Evolutionary conservation across 192 early-diverging fungal genomes (phyloP), one percentile per base, ranked within the genome.

Genomic region (Lunasporangiospora selenospora): DNA sequence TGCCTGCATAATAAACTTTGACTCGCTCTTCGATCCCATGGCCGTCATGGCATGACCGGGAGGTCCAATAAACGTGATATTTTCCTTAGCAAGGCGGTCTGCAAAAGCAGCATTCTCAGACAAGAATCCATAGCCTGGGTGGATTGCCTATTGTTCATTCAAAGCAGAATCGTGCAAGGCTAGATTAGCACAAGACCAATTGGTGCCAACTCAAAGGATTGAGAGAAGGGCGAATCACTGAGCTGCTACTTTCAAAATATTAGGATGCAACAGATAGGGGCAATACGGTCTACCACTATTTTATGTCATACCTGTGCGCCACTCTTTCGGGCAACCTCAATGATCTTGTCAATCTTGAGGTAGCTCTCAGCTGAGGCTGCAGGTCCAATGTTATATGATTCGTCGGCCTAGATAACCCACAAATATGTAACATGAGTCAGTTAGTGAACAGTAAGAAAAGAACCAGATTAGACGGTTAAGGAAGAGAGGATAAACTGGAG

Each of bases 111-210:
- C 85, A 77, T 96, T 97, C 64, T 98, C 97, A 1, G 93, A 95
- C 40, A 98, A 81, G 75, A 98, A 98, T 12, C 97, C 97, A 76
- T 97, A 98, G 31, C 97, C 97, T 0, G 97, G 97, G 58, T 98
- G 97, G 52, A 98, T 90, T 23, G 95, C 97, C 83, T 92, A 66
- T 10, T 27, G n/a, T n/a, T n/a, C n/a, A n/a, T n/a, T n/a, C n/a
- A n/a, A n/a, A n/a, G n/a, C n/a, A n/a, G n/a, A n/a, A n/a, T n/a
- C n/a, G n/a, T n/a, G n/a, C n/a, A n/a, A n/a, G n/a, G n/a, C n/a
- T n/a, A n/a, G n/a, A n/a, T n/a, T n/a, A n/a, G n/a, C n/a, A n/a
- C n/a, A n/a, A n/a, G n/a, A n/a, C n/a, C n/a, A n/a, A n/a, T n/a
- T n/a, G n/a, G n/a, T n/a, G n/a, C n/a, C n/a, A n/a, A n/a, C n/a